phyloP scores from a whole-genome alignment of 1,139 yeast species.

The Arxiozyma slooffiae region DNA sequence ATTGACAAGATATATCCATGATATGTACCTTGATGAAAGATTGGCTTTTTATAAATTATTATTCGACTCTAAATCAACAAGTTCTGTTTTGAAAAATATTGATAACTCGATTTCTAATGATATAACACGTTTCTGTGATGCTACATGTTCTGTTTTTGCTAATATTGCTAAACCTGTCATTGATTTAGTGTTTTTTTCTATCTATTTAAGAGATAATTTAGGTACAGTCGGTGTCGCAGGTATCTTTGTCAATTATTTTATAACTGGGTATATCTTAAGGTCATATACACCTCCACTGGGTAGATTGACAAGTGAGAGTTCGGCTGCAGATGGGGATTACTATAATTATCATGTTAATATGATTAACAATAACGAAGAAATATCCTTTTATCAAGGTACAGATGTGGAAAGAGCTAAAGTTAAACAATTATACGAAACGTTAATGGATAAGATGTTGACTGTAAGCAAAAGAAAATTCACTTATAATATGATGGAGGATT shows the following conservation, averaged over 20 bases:
- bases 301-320: constrained; percentile 59
- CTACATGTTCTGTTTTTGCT: constrained; percentile 75
- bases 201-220: constrained; percentile 72
- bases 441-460: constrained; percentile 43
- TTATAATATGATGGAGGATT: constrained; percentile 75
- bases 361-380: constrained; percentile 85
- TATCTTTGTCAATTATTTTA: constrained; percentile 67
- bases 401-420: constrained; percentile 67
- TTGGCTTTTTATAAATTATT: constrained; percentile 72
- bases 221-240: constrained; percentile 82
- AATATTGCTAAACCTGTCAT: constrained; percentile 87
- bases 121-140: constrained; percentile 39
- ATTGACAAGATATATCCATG: constrained; percentile 79
- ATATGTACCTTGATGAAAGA: constrained; percentile 70
- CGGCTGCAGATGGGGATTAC: constrained; percentile 79
- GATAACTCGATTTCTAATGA: constrained; percentile 50
- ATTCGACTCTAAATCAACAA: constrained; percentile 36
- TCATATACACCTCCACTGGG: constrained; percentile 80
- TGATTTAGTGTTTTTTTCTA: constrained; percentile 77
- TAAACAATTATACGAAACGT: constrained; percentile 45
- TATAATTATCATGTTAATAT: constrained; percentile 79
- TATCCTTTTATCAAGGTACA: constrained; percentile 89
- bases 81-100: constrained; percentile 38
- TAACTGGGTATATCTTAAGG: constrained; percentile 70
- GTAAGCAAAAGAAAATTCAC: constrained; percentile 40